Percentiles rank a stretch among this genome's conserved stretches.
These are phyloP conservation scores for Pterulicium gracile DNA, from an alignment of 1,284 basidiomycete species.

Conservation along the genomic window DNA sequence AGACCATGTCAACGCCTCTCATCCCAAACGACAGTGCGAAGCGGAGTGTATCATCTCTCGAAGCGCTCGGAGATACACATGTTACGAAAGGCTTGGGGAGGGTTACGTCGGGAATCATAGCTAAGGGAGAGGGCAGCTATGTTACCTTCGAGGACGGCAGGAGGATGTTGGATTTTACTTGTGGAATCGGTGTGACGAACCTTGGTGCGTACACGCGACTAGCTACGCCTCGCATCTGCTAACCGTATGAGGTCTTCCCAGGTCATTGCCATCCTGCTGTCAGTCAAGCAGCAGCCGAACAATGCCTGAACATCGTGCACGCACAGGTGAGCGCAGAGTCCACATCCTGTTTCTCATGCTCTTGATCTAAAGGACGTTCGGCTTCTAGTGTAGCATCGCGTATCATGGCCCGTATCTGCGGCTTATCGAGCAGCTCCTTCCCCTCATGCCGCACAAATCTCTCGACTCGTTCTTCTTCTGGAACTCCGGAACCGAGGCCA, in stretches of 20 bases:
- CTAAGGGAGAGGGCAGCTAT: constrained; percentile 70
- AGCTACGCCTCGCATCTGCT: neutral
- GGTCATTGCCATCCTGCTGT: constrained; percentile 85
- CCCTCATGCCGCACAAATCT: constrained; percentile 77
- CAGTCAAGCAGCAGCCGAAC: constrained; percentile 77
- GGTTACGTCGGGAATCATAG: constrained; percentile 43
- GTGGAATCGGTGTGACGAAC: constrained; percentile 77
- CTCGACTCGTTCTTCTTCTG: constrained; percentile 93
- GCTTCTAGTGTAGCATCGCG: constrained; percentile 61
- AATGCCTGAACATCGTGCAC: constrained; percentile 76
- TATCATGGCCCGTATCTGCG: constrained; percentile 69
- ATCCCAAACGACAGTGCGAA: neutral
- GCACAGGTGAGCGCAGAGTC: constrained; percentile 37
- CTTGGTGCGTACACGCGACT: constrained; percentile 42
- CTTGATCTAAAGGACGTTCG: constrained; percentile 2
- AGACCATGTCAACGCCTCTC: neutral
- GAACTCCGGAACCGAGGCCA: constrained; percentile 91
- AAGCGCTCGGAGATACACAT: constrained; percentile 1
- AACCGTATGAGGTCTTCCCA: constrained; percentile 17
- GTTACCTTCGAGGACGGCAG: constrained; percentile 64
- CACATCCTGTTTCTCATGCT: neutral
- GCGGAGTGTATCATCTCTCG: neutral
- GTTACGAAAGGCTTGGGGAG: neutral
- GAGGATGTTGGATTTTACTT: constrained; percentile 73
- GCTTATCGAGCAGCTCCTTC: constrained; percentile 69